Evolutionary conservation across 1,284 basidiomycete species (phyloP), one percentile per base, ranked within the genome.

Genomic region (Ustilago nuda): DNA sequence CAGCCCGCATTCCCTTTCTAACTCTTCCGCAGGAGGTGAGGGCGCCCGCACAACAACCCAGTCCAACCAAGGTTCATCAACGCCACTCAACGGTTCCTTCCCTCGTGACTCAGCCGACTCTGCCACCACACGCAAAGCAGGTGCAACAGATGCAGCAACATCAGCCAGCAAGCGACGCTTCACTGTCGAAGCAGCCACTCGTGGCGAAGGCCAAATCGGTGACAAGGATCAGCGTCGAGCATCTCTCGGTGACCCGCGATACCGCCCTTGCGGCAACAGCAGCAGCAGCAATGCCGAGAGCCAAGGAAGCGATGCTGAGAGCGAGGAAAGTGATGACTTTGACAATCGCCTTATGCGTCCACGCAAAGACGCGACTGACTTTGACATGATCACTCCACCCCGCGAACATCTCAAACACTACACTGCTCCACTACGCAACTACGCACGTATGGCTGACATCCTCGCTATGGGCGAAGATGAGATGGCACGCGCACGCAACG

Each of bases 351-450:
- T 52, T n/a, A 78, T 82, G 80, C 57, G 65, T 37, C 76, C 78
- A 30, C 63, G 79, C 46, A 71, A 71, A 13, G 79, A 82, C 41
- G 67, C 70, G 4, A 60, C 54, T 2, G 81, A 83, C 41, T 83
- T 83, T 35, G 61, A 73, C 39, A 82, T 83, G 80, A 69, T 72
- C n/a, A 71, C 73, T 0, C 67, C 81, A 4, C 80, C 81, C 15
- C 62, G 72, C 19, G 80, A 82, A 64, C 81, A 82, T 54, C 66
- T 82, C 1, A 70, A 74, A 39, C 81, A 82, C 45, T 56, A 61
- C 33, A 60, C 41, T 8, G 70, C 60, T 39, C 70, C 63, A 0
- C 13, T 41, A 15, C 56, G 66, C 39, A 64, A 41, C 41, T 68
- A 43, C n/a, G 46, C 74, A 8, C 46, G 63, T 33, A 63, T 76